These are phyloP conservation scores for Kazachstania kunashirensis DNA, from an alignment of 805 yeast species.

Conservation along the genomic window DNA sequence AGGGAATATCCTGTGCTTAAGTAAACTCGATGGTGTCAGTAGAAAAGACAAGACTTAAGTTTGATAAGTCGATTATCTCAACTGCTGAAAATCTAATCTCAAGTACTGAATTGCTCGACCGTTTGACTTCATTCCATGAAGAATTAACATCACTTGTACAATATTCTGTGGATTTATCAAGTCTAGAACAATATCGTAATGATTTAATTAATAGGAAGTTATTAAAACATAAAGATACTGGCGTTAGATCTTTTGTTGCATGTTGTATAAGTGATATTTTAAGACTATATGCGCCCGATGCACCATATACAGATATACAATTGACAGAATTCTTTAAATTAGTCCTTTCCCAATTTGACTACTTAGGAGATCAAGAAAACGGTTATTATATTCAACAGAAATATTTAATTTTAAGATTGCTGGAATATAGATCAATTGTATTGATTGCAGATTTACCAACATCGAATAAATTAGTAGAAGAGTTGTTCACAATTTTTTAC, in stretches of 20 bases:
- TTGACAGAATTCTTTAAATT: conserved; percentile 57
- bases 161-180: conserved; percentile 40
- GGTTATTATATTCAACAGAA: conserved; percentile 55
- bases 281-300: conserved; percentile 78
- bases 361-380: conserved; percentile 44
- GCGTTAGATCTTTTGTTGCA: conserved; percentile 60
- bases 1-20: too few relatives aligned
- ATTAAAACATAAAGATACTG: conserved; percentile 49
- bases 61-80: conserved; percentile 43
- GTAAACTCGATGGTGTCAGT: neutral
- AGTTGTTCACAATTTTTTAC: conserved; percentile 55
- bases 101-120: conserved; percentile 47
- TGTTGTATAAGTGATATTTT: conserved; percentile 70
- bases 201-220: conserved; percentile 52
- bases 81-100: conserved; percentile 49
- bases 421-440: conserved; percentile 67
- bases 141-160: conserved; percentile 58
- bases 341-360: conserved; percentile 52
- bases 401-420: conserved; percentile 54
- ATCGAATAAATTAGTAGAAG: conserved; percentile 43
- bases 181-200: conserved; percentile 37
- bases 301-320: conserved; percentile 65
- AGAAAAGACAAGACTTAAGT: conserved; percentile 24
- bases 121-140: conserved; percentile 50
- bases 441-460: conserved; percentile 67